phyloP scores from a whole-genome alignment of 2,329 filamentous ascomycete species.

The Colletotrichum somersetense region DNA sequence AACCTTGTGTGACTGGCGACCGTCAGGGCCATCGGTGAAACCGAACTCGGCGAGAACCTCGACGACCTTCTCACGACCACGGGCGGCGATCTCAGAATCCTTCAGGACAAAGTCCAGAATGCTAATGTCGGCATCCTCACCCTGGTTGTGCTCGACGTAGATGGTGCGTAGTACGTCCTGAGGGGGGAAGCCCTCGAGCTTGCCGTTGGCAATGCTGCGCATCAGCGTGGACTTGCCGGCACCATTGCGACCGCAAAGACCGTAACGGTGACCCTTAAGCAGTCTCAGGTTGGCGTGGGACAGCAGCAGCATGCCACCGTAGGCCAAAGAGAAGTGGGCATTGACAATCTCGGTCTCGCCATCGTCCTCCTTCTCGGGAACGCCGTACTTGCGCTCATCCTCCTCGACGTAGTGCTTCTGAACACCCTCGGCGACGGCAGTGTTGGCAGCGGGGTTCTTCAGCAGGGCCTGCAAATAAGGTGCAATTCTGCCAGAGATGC shows the following conservation, averaged over 20 bases:
- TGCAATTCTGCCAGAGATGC: constrained; percentile 76
- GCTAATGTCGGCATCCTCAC: constrained; percentile 95
- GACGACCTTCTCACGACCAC: constrained; percentile 84
- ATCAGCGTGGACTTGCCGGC: constrained; percentile 99
- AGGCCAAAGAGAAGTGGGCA: constrained; percentile 95
- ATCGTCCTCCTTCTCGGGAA: constrained; percentile 87
- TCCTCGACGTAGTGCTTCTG: constrained; percentile 84
- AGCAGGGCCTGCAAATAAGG: constrained; percentile 84
- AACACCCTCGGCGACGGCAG: constrained; percentile 78
- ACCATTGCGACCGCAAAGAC: constrained; percentile 96
- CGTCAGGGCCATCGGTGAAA: constrained; percentile 90
- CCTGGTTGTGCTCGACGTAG: constrained; percentile 99
- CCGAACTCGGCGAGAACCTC: constrained; percentile 91
- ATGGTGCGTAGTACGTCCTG: constrained; percentile 94
- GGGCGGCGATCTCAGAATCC: constrained; percentile 85
- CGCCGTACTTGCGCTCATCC: constrained; percentile 88
- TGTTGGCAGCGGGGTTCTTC: constrained; percentile 68
- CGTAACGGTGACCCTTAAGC: constrained; percentile 96
- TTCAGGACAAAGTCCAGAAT: constrained; percentile 94
- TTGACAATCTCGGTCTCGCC: constrained; percentile 98
- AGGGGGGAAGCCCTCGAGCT: constrained; percentile 95
- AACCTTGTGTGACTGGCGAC: constrained; percentile 88
- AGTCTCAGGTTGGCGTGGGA: constrained; percentile 96
- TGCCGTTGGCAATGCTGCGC: constrained; percentile 94
- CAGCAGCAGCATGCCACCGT: constrained; percentile 95